Base-by-base conservation (phyloP, 2,329 filamentous ascomycete species). In the Claviceps pazoutovae region DNA sequence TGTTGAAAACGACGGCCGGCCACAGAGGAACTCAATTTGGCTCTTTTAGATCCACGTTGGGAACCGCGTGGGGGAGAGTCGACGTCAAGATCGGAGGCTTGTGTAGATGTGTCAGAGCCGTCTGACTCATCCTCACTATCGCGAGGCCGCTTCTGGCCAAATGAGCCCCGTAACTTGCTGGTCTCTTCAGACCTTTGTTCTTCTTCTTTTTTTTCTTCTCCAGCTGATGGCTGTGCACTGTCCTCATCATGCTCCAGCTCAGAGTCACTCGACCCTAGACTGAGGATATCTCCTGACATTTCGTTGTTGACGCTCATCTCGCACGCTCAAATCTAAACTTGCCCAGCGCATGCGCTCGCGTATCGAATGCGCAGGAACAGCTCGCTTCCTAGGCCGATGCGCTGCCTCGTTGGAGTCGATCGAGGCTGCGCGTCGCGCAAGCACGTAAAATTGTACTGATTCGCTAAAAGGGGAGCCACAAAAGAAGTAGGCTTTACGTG, bases 1-100 rank as follows among this genome's bases (percentile, higher is more conserved):
- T 53, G 51, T 19, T 51, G 41, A 38, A 38, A 30, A 23, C 41
- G 43, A 45, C 39, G 52, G 37, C 47, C 48, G 8, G 17, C 41
- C 8, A 52, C 34, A 39, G 52, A 51, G 14, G 49, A 37, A 49
- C 53, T 57, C 48, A 52, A 3, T 30, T 50, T 60, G 45, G 53
- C 46, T 49, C 58, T 57, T 50, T 64, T 64, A 8, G 56, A 43
- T 16, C 30, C 37, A 16, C 50, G 53, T 19, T 37, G 43, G 45
- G 43, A 36, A 17, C 30, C 37, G 17, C 50, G 53, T n/a, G 43
- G 43, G 41, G 43, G 39, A 34, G 48, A 38, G 9, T 43, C 46
- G 17, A 26, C 26, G 30, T 36, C 44, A 14, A 41, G 26, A 23
- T 23, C 17, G 19, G 38, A 34, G 43, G 43, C 42, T 45, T 50